Evolutionary conservation across 192 early-diverging fungal genomes (phyloP).

Genomic region (Irineochytrium annulatum): DNA sequence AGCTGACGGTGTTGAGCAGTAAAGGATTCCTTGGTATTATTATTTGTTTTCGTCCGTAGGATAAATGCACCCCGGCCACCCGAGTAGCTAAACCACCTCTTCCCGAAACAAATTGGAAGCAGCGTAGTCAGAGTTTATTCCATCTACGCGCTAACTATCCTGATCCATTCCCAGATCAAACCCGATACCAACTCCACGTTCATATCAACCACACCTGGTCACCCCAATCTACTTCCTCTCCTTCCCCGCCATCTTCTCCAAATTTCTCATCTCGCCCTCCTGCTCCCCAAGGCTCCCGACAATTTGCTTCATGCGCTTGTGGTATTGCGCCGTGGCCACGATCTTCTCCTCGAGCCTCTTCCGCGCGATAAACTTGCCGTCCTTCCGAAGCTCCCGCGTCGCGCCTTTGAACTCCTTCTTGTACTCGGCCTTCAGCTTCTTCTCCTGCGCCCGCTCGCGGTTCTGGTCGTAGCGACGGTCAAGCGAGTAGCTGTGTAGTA

Average conservation of each 20-base stretch:
- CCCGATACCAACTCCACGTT: too few relatives aligned
- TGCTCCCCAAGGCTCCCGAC: conserved; percentile 81
- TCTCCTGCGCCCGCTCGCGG: conserved; percentile 63
- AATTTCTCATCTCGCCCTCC: conserved; percentile 59
- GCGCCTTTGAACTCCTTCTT: conserved; percentile 95
- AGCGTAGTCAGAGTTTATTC: too few relatives aligned
- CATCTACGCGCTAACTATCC: too few relatives aligned
- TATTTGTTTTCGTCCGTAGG: too few relatives aligned
- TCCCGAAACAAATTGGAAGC: too few relatives aligned
- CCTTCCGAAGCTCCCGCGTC: conserved; percentile 91
- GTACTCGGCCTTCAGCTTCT: conserved; percentile 77
- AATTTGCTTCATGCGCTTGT: conserved; percentile 85
- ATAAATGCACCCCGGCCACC: too few relatives aligned
- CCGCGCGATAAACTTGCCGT: conserved; percentile 80
- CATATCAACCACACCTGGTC: too few relatives aligned
- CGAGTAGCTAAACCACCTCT: too few relatives aligned
- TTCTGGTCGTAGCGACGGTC: conserved; percentile 72
- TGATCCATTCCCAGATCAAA: too few relatives aligned
- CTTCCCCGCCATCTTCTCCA: conserved; percentile 43
- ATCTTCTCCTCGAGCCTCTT: conserved; percentile 63
- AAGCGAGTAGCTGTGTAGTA: conserved; percentile 63
- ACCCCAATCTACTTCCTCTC: conserved; percentile 33
- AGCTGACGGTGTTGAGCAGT: too few relatives aligned
- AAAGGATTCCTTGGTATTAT: too few relatives aligned
- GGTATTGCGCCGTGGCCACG: conserved; percentile 80